phyloP scores from a whole-genome alignment of 2,329 filamentous ascomycete species.

The Cladobotryum protrusum region DNA sequence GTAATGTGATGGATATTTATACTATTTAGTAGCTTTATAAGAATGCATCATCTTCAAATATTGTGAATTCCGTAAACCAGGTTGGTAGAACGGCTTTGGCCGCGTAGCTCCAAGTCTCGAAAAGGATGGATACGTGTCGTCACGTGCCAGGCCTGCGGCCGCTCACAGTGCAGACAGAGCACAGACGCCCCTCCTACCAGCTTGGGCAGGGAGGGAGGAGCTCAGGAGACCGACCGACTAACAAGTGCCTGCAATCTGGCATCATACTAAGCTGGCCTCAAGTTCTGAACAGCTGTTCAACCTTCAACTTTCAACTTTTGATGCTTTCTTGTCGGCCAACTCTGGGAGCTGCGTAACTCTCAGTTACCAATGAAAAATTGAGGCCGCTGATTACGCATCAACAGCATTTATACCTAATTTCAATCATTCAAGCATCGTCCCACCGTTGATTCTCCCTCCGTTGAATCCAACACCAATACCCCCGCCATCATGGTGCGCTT shows the following conservation, averaged over 20 bases:
- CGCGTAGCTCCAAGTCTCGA: too few species aligned
- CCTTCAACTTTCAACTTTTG: constrained; percentile 12
- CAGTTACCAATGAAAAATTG: constrained; percentile 9
- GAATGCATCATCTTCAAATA: too few species aligned
- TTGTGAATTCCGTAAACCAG: too few species aligned
- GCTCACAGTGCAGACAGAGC: neutral
- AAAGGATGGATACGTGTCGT: constrained; percentile 7
- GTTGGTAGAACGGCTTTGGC: too few species aligned
- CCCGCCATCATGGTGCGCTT: constrained; percentile 76
- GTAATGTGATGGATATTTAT: too few species aligned
- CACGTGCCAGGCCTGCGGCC: constrained; percentile 14
- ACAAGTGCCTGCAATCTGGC: constrained; percentile 38
- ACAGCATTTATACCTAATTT: neutral
- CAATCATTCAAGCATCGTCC: constrained; percentile 3
- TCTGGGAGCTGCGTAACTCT: constrained; percentile 11
- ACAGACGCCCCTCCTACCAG: constrained; percentile 13
- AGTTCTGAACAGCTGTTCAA: constrained; percentile 13
- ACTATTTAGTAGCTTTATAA: too few species aligned
- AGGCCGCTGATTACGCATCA: constrained; percentile 7
- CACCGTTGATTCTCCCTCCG: constrained; percentile 10
- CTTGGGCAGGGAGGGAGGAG: constrained; percentile 19
- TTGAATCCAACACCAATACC: constrained; percentile 19
- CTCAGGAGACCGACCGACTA: constrained; percentile 20
- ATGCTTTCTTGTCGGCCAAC: constrained; percentile 1
- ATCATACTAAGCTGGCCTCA: constrained; percentile 27